These are phyloP conservation scores for Talaromyces nanjingensis DNA, from an alignment of 495 filamentous ascomycete species.

Conservation along the genomic window DNA sequence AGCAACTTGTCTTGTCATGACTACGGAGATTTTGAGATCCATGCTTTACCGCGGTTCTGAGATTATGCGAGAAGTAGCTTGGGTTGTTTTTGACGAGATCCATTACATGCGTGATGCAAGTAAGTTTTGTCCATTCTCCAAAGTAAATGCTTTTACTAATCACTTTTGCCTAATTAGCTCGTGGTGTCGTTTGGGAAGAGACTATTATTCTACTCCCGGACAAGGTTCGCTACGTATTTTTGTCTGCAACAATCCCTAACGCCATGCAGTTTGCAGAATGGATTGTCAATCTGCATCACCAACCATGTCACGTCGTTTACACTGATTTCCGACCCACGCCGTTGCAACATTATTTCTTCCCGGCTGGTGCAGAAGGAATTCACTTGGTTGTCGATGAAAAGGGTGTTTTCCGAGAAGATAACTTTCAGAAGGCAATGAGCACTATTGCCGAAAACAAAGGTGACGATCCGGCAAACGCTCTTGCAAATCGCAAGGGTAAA, in stretches of 20 bases:
- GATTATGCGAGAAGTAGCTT: constrained; percentile 97
- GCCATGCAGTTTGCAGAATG: constrained; percentile 99
- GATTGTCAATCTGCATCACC: constrained; percentile 93
- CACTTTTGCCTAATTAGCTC: constrained; percentile 31
- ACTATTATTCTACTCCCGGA: constrained; percentile 96
- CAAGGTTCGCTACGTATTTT: constrained; percentile 96
- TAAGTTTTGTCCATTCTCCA: constrained; percentile 15
- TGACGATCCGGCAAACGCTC: constrained; percentile 68
- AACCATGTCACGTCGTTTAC: constrained; percentile 97
- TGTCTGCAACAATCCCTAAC: constrained; percentile 98
- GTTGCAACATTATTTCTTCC: constrained; percentile 96
- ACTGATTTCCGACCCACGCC: constrained; percentile 97
- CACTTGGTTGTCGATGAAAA: constrained; percentile 95
- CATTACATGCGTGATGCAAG: constrained; percentile 94
- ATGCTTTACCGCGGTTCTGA: constrained; percentile 98
- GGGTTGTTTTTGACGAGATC: constrained; percentile 98
- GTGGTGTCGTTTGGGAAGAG: constrained; percentile 98
- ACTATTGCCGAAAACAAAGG: constrained; percentile 83
- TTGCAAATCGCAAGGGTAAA: constrained; percentile 72
- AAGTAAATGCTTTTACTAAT: constrained; percentile 9
- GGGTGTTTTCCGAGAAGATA: constrained; percentile 87
- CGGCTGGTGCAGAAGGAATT: constrained; percentile 86
- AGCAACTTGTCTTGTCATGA: constrained; percentile 97
- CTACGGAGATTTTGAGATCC: constrained; percentile 95
- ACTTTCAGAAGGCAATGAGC: constrained; percentile 93